Percentiles rank a stretch among this genome's conserved stretches.
phyloP scores from a whole-genome alignment of 2,329 filamentous ascomycete species.

The Ascochyta rabiei region DNA sequence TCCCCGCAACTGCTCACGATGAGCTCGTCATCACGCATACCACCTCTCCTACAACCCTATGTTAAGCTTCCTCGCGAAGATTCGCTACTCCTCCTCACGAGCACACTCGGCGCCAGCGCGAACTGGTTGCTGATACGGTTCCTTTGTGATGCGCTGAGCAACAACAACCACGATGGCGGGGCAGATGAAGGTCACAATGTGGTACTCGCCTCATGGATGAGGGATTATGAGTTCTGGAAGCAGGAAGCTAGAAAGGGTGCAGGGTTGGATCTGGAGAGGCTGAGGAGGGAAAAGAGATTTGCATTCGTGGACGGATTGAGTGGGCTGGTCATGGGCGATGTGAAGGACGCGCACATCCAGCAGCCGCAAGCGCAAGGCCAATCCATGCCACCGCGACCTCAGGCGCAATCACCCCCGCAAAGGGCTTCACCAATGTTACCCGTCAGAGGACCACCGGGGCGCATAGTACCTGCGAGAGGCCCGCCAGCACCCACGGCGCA shows the following conservation, averaged over 20 bases:
- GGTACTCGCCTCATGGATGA: conserved; percentile 81
- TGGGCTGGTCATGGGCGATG: conserved; percentile 56
- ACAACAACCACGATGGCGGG: conserved; percentile 33
- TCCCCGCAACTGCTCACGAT: conserved; percentile 27
- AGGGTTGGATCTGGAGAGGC: conserved; percentile 73
- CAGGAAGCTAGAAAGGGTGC: conserved; percentile 70
- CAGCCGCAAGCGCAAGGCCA: neutral
- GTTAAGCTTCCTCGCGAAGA: conserved; percentile 63
- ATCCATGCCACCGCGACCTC: neutral
- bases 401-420: conserved; percentile 2
- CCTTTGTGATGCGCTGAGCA: conserved; percentile 54
- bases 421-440: conserved; percentile 20
- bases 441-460: conserved; percentile 25
- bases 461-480: conserved; percentile 24
- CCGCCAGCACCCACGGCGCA: conserved; percentile 12
- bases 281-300: conserved; percentile 65
- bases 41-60: conserved; percentile 69
- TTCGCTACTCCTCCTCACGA: conserved; percentile 70
- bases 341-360: conserved; percentile 1
- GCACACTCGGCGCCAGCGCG: conserved; percentile 60
- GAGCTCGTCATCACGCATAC: conserved; percentile 59
- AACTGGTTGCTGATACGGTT: conserved; percentile 64
- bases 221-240: conserved; percentile 79
- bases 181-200: conserved; percentile 51
- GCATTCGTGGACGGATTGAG: conserved; percentile 77